Base-by-base conservation (phyloP, 208 protist species). In the Wallacemonas collosoma region DNA sequence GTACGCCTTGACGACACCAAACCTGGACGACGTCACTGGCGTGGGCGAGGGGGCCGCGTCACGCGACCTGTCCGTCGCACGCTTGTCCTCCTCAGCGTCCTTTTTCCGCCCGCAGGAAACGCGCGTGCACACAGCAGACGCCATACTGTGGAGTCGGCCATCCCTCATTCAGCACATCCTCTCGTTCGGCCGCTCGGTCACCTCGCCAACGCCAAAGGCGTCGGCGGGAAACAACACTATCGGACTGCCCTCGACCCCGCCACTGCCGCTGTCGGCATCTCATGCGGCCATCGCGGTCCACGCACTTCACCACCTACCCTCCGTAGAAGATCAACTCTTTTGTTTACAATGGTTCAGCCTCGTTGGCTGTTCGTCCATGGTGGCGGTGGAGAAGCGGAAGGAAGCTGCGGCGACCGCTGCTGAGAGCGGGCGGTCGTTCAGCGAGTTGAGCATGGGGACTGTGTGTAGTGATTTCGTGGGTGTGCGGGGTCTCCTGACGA, bases 341-440 rank as follows among this genome's bases (percentile, higher is more conserved):
- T 65, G 60, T 65, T 9, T 65, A 4, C 60, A 65, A 41, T 65
- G 47, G 60, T 65, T 65, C n/a, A 48, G 60, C n/a, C n/a, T 65
- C 11, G 60, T 65, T 3, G 60, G n/a, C 6, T n/a, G 15, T 9
- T 45, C 60, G 12, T 38, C 38, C 8, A 3, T 7, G 6, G 60
- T 65, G 41, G 60, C 43, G 43, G 45, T 26, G 40, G 60, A 44
- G 45, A 14, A n/a, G 1, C 5, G 53, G 1, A 6, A 35, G 60
- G 4, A 14, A 17, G 60, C 60, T 12, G 6, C 38, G 12, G 35
- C 60, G 26, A 26, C 26, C 26, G 26, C 26, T 26, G 26, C 26
- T 26, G 26, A 26, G 26, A 26, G 26, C 26, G 26, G 26, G 26
- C 26, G 26, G 26, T 26, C 26, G 26, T 0, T 26, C 26, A 26